phyloP scores from a whole-genome alignment of 2,329 filamentous ascomycete species.

The Colletotrichum tofieldiae region DNA sequence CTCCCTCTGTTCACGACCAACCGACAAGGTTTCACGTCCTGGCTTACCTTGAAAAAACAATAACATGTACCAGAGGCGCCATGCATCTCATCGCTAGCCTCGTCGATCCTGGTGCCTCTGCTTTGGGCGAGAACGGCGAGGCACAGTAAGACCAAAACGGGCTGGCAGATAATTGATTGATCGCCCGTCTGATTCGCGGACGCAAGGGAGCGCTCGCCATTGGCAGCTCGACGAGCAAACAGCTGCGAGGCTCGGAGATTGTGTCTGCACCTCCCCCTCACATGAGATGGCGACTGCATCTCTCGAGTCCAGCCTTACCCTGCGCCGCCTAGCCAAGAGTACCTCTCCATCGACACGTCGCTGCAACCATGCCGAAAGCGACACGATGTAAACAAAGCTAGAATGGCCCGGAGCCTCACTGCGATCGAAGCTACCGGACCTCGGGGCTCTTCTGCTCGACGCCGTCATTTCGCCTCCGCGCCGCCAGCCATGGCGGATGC shows the following conservation, averaged over 20 bases:
- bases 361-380: conserved; percentile 35
- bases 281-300: conserved; percentile 28
- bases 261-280: conserved; percentile 36
- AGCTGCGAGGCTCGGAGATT: conserved; percentile 37
- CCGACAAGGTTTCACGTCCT: conserved; percentile 34
- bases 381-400: conserved; percentile 39
- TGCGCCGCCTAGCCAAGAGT: conserved; percentile 15
- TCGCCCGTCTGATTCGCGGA: conserved; percentile 27
- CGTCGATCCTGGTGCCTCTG: conserved; percentile 35
- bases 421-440: conserved; percentile 17
- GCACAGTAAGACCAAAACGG: conserved; percentile 3
- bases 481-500: conserved; percentile 18
- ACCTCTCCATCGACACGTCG: conserved; percentile 26
- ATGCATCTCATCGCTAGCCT: conserved; percentile 37
- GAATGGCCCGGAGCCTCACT: conserved; percentile 37
- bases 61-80: conserved; percentile 11
- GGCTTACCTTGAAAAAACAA: conserved; percentile 32
- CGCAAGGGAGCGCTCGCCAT: conserved; percentile 33
- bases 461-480: conserved; percentile 32
- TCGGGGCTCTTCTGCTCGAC: conserved; percentile 14
- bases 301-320: conserved; percentile 39
- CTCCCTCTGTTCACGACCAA: conserved; percentile 28
- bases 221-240: conserved; percentile 18
- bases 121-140: conserved; percentile 4
- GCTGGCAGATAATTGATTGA: conserved; percentile 33